Evolutionary conservation across 495 filamentous ascomycete species (phyloP).

Genomic region (Penicillium samsonianum): DNA sequence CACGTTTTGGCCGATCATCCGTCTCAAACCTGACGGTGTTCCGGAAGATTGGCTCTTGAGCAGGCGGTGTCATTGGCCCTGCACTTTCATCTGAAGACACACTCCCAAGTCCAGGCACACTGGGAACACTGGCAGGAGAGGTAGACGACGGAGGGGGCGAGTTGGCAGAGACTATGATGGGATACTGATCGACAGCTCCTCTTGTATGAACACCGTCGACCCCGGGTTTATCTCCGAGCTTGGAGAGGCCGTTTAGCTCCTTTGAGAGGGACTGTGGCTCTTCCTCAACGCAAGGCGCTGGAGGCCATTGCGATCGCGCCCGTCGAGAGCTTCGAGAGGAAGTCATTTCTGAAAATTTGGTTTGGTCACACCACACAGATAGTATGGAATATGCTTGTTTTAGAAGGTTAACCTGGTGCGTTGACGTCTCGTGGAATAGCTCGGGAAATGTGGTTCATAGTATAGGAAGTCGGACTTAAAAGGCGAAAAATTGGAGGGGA

Average conservation of each 20-base stretch:
- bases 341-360: conserved; percentile 26
- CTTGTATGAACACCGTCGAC: conserved; percentile 41
- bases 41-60: conserved; percentile 24
- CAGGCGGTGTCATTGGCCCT: conserved; percentile 38
- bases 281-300: conserved; percentile 48
- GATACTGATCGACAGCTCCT: conserved; percentile 50
- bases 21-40: conserved; percentile 12
- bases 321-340: conserved; percentile 20
- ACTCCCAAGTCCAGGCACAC: conserved; percentile 23
- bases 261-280: conserved; percentile 44
- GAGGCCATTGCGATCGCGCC: conserved; percentile 40
- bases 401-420: conserved; percentile 23
- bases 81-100: conserved; percentile 42
- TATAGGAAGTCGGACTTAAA: conserved; percentile 20
- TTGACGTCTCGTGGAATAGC: conserved; percentile 21
- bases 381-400: conserved; percentile 3
- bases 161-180: conserved; percentile 41
- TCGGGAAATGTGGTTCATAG: conserved; percentile 26
- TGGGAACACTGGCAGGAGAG: conserved; percentile 15
- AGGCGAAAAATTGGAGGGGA: conserved; percentile 9
- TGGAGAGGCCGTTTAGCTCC: conserved; percentile 40
- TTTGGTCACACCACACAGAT: conserved; percentile 22
- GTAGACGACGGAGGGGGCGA: conserved; percentile 21
- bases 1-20: not conserved
- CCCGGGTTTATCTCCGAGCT: conserved; percentile 37